Evolutionary conservation across 805 yeast genomes (phyloP), one percentile per base, ranked within the genome.

Genomic region (Metschnikowia shivogae): DNA sequence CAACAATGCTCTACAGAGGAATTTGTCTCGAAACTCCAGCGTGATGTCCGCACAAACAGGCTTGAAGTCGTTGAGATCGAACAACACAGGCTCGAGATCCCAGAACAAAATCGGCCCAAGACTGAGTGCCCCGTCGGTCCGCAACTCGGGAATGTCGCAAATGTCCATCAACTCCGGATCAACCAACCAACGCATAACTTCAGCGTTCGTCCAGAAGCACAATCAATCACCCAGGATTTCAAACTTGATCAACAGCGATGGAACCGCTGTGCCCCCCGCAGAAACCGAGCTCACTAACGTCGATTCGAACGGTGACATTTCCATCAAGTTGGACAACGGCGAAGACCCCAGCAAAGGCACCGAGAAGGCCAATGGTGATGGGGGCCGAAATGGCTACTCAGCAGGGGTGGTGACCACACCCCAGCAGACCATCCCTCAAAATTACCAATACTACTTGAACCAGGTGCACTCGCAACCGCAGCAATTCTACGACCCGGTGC

Each of bases 191-290:
- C 47, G 73, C 22, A 56, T 68, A 39, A 63, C 73, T 7, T 66
- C 73, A 2, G 67, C 74, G 1, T 69, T 69, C 44, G 65, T 73
- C 2, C 60, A 64, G 28, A 60, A 56, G 47, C 63, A 61, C 42
- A 46, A 45, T 36, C 59, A 54, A 44, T 67, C 73, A 5, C 74
- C 74, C 9, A 59, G 65, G 40, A 54, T 69, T 32, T 55, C 68
- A 36, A 70, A 69, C 50, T 63, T 70, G 65, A 70, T 70, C 39
- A 71, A 71, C 46, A 69, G 75, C 51, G 76, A 70, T 45, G 75
- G 75, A 2, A 71, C 76, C 3, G 65, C 68, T 9, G 67, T 70
- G 22, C 65, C 76, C 1, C 73, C 74, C 0, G 61, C 68, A 12
- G 74, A 66, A 4, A 47, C 46, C 26, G 46, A 40, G 8, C 55